A percentile compares a stretch with the other conserved stretches of the same genome.
Evolutionary conservation across 1,284 basidiomycete genomes (phyloP).

Genomic region (Trametes sp.): DNA sequence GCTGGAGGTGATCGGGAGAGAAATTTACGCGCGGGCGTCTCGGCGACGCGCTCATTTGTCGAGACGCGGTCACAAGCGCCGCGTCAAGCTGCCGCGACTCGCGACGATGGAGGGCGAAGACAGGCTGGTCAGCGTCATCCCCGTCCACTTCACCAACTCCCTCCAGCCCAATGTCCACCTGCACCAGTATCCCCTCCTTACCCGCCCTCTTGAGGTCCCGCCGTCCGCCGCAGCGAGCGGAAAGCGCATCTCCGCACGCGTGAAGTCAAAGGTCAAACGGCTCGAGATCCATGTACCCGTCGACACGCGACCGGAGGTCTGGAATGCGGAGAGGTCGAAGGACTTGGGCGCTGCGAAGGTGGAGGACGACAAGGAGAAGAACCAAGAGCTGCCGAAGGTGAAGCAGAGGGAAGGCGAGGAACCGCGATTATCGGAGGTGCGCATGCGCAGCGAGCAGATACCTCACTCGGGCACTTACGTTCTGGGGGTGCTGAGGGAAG

Average conservation of each 20-base stretch:
- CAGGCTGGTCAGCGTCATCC: slow-evolving; percentile 68
- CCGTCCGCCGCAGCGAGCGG: slow-evolving; percentile 75
- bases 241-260: slow-evolving; percentile 75
- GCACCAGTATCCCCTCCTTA: slow-evolving; percentile 81
- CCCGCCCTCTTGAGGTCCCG: slow-evolving; percentile 73
- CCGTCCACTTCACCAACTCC: slow-evolving; percentile 71
- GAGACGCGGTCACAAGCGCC: slow-evolving; percentile 15
- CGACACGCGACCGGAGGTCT: slow-evolving; percentile 78
- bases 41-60: slow-evolving; percentile 13
- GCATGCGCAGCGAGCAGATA: slow-evolving; percentile 76
- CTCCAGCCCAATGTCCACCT: slow-evolving; percentile 71
- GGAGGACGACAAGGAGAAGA: slow-evolving; percentile 79
- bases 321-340: slow-evolving; percentile 72
- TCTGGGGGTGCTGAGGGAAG: slow-evolving; percentile 75
- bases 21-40: slow-evolving; percentile 27
- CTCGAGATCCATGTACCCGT: slow-evolving; percentile 81
- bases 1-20: slow-evolving; percentile 8
- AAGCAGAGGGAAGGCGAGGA: slow-evolving; percentile 58
- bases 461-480: slow-evolving; percentile 70
- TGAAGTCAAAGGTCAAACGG: slow-evolving; percentile 66
- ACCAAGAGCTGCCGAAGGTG: slow-evolving; percentile 55
- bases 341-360: slow-evolving; percentile 67
- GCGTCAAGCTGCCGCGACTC: slow-evolving; percentile 4
- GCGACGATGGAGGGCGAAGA: slow-evolving; percentile 57
- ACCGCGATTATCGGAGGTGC: slow-evolving; percentile 67